Percentiles rank a stretch among this genome's conserved stretches.
phyloP scores from a whole-genome alignment of 2,329 filamentous ascomycete genomes.

The Kalaharituber pfeilii region DNA sequence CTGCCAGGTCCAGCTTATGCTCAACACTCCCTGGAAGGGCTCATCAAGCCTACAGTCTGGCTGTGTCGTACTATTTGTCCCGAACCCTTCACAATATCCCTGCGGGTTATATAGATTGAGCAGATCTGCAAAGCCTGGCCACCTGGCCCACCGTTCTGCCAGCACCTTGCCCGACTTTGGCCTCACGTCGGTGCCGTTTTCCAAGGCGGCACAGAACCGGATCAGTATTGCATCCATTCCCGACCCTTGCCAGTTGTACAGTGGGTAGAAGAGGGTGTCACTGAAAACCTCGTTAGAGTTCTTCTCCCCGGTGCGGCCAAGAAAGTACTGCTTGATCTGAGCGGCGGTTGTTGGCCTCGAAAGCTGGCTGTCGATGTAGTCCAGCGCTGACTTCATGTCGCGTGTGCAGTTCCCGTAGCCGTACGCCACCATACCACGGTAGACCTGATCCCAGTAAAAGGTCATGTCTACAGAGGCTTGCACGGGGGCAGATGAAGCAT shows the following conservation, averaged over 20 bases:
- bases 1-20: slow-evolving; percentile 15
- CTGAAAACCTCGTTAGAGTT: slow-evolving; percentile 35
- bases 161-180: slow-evolving; percentile 7
- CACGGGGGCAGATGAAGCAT: slow-evolving; percentile 30
- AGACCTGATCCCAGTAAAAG: slow-evolving; percentile 36
- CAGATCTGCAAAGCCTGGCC: slow-evolving; percentile 8
- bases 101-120: slow-evolving; percentile 9
- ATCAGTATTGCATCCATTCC: slow-evolving; percentile 22
- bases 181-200: slow-evolving; percentile 15
- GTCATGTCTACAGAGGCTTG: slow-evolving; percentile 35
- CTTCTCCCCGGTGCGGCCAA: slow-evolving; percentile 31
- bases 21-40: neutral
- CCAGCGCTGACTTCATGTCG: slow-evolving; percentile 31
- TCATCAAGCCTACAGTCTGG: slow-evolving; percentile 13
- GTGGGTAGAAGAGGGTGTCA: slow-evolving; percentile 26
- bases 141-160: slow-evolving; percentile 4
- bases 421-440: slow-evolving; percentile 30
- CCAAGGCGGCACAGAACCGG: slow-evolving; percentile 33
- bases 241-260: slow-evolving; percentile 17
- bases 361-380: slow-evolving; percentile 34
- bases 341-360: slow-evolving; percentile 24
- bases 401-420: slow-evolving; percentile 33
- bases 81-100: slow-evolving; percentile 11
- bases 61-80: neutral
- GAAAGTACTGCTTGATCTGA: slow-evolving; percentile 33